These are phyloP conservation scores for Maudiozyma barnettii DNA, from an alignment of 805 yeast genomes.

Conservation along the genomic window DNA sequence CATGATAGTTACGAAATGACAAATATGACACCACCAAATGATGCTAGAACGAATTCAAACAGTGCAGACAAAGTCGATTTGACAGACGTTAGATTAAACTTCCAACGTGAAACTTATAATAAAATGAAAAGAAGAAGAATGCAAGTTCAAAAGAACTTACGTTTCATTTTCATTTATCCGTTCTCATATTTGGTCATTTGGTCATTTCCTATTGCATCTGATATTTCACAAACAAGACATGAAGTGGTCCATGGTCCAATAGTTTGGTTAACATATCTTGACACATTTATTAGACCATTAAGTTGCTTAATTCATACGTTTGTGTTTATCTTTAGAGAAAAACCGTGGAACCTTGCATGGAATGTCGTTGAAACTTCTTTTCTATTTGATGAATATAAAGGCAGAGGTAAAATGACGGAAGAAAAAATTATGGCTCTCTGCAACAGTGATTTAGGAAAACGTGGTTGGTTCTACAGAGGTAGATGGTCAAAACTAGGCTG, in stretches of 20 bases:
- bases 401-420: constrained; percentile 22
- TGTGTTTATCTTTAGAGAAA: constrained; percentile 70
- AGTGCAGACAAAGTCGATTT: constrained; percentile 2
- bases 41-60: background rate
- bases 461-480: constrained; percentile 29
- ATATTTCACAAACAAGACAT: constrained; percentile 45
- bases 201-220: constrained; percentile 69
- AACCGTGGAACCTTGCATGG: constrained; percentile 58
- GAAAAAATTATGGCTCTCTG: constrained; percentile 17
- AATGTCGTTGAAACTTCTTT: constrained; percentile 14
- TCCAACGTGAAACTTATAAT: constrained; percentile 53
- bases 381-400: constrained; percentile 15
- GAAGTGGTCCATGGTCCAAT: constrained; percentile 42
- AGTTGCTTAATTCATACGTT: constrained; percentile 69
- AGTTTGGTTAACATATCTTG: constrained; percentile 53
- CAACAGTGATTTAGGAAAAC: constrained; percentile 17
- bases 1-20: background rate
- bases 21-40: background rate
- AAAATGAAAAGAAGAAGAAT: constrained; percentile 54
- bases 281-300: constrained; percentile 73
- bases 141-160: constrained; percentile 67
- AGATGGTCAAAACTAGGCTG: constrained; percentile 16
- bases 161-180: constrained; percentile 75
- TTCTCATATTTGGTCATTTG: constrained; percentile 70
- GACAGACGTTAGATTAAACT: constrained; percentile 23